Evolutionary conservation across 345 rosid genomes (phyloP).

Genomic region (Aurinia saxatilis): DNA sequence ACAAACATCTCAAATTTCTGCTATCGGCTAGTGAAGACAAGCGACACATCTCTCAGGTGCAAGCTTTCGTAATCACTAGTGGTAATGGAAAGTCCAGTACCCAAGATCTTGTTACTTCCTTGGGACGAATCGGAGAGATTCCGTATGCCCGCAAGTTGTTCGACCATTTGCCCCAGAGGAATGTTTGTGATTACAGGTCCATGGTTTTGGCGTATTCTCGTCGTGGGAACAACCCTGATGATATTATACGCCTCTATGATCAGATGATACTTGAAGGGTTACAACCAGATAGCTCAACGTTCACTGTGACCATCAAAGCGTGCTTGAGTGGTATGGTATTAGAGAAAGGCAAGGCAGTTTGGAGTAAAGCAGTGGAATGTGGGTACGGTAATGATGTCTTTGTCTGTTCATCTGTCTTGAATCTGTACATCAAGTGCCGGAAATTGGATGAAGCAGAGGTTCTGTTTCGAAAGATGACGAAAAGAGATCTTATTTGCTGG

Average conservation of each 20-base stretch:
- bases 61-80: conserved; percentile 36
- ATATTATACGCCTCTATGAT: conserved; percentile 44
- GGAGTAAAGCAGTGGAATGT: conserved; percentile 45
- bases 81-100: conserved; percentile 27
- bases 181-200: conserved; percentile 46
- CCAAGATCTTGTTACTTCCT: conserved; percentile 29
- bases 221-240: conserved; percentile 30
- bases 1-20: conserved; percentile 36
- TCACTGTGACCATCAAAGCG: conserved; percentile 62
- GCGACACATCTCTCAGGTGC: conserved; percentile 31
- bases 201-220: conserved; percentile 54
- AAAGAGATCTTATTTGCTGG: conserved; percentile 62
- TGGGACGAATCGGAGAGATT: conserved; percentile 30
- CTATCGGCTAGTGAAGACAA: conserved; percentile 34
- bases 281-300: conserved; percentile 69
- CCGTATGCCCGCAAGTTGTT: conserved; percentile 47
- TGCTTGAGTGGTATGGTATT: conserved; percentile 42
- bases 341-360: conserved; percentile 44
- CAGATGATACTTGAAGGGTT: conserved; percentile 44
- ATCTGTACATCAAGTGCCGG: conserved; percentile 53
- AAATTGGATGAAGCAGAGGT: conserved; percentile 43
- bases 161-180: conserved; percentile 46
- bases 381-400: conserved; percentile 61
- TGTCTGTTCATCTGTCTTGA: conserved; percentile 67
- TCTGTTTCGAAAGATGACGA: conserved; percentile 47